A percentile compares a stretch with the other conserved stretches of the same genome.
These are phyloP conservation scores for Fomes fomentarius DNA, from an alignment of 1,284 basidiomycete genomes.

Conservation along the genomic window DNA sequence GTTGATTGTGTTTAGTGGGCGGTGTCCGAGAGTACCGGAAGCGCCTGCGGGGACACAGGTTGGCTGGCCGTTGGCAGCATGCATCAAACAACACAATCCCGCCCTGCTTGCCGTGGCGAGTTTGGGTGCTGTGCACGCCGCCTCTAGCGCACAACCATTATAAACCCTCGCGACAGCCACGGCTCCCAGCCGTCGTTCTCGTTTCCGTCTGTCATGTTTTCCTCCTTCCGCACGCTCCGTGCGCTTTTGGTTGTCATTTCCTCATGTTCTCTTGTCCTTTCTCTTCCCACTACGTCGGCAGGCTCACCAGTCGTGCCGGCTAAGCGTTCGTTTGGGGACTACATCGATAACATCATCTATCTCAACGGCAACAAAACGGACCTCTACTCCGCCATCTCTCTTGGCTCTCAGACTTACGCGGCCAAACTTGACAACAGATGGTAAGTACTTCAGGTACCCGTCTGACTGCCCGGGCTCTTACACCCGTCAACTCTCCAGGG, in stretches of 20 bases:
- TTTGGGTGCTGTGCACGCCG: too few species aligned
- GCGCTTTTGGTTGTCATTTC: constrained; percentile 19
- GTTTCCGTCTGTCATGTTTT: constrained; percentile 25
- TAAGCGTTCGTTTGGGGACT: constrained; percentile 13
- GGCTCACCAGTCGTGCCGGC: background rate
- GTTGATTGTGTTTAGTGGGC: background rate
- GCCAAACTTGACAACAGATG: constrained; percentile 20
- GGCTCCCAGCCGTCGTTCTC: constrained; percentile 9
- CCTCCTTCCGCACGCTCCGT: constrained; percentile 19
- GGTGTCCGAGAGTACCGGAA: constrained; percentile 10
- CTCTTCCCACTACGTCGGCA: constrained; percentile 3
- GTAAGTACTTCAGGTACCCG: constrained; percentile 1
- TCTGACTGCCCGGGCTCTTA: background rate
- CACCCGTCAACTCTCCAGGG: constrained; percentile 4
- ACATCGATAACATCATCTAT: constrained; percentile 20
- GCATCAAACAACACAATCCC: too few species aligned
- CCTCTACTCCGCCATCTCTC: constrained; percentile 16
- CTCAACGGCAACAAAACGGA: constrained; percentile 14
- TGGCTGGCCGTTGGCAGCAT: too few species aligned
- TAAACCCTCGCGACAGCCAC: constrained; percentile 3
- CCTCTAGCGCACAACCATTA: constrained; percentile 5
- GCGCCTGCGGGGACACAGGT: too few species aligned
- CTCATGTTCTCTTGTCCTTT: constrained; percentile 15
- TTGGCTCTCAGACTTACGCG: constrained; percentile 13
- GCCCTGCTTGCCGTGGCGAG: too few species aligned